Percentiles rank a stretch among this genome's conserved stretches.
These are phyloP conservation scores for Immersiella caudata DNA, from an alignment of 495 filamentous ascomycete genomes.

Conservation along the genomic window DNA sequence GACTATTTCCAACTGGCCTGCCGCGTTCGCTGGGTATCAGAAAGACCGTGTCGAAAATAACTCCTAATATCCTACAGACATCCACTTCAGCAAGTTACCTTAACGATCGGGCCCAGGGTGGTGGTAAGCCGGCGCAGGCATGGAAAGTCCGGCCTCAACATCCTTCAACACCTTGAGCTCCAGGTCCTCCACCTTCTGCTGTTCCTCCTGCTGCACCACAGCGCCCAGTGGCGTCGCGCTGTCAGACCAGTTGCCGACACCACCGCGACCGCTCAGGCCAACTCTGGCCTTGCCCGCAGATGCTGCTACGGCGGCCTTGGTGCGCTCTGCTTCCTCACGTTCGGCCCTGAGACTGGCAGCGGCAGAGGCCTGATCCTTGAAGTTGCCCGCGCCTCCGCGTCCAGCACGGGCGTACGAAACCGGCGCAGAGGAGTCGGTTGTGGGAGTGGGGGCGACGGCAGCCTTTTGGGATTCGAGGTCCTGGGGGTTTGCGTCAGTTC, in stretches of 20 bases:
- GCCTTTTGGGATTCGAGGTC: slow-evolving; percentile 50
- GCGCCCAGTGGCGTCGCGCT: slow-evolving; percentile 26
- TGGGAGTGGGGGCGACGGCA: slow-evolving; percentile 17
- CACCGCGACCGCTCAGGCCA: slow-evolving; percentile 52
- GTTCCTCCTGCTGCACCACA: slow-evolving; percentile 32
- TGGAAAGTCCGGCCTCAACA: slow-evolving; percentile 48
- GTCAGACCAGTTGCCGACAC: slow-evolving; percentile 59
- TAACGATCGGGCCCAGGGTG: slow-evolving; percentile 23
- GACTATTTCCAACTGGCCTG: neutral
- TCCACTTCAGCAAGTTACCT: slow-evolving; percentile 13
- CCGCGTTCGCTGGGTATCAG: neutral
- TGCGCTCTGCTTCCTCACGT: slow-evolving; percentile 30
- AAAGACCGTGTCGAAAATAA: slow-evolving; percentile 6
- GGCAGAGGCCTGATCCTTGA: slow-evolving; percentile 41
- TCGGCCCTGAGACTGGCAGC: slow-evolving; percentile 30
- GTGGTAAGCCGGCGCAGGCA: slow-evolving; percentile 42
- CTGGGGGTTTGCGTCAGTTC: slow-evolving; percentile 23
- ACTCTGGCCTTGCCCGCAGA: slow-evolving; percentile 26
- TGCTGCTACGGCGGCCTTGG: slow-evolving; percentile 30
- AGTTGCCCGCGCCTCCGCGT: slow-evolving; percentile 66
- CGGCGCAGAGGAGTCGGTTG: slow-evolving; percentile 16
- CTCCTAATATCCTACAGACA: neutral
- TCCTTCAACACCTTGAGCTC: slow-evolving; percentile 45
- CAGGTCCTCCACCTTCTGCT: slow-evolving; percentile 39
- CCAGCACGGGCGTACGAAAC: slow-evolving; percentile 56